Evolutionary conservation across 306 rosid genomes (phyloP), one percentile per base, ranked within the genome.

Genomic region (Nissolia schottii): DNA sequence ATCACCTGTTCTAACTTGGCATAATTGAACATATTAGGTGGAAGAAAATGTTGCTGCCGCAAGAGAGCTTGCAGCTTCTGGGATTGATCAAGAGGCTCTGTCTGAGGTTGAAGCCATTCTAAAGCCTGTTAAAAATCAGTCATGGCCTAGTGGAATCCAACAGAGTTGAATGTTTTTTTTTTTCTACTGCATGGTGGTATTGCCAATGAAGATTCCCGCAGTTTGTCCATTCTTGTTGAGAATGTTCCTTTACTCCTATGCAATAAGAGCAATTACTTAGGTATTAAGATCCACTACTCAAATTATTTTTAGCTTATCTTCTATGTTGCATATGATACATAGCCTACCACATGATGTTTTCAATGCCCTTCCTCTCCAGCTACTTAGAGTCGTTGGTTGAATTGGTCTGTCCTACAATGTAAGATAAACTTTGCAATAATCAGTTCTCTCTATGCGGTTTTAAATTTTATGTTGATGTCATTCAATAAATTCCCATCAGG

Each of bases 111-210:
- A 81, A 81, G 84, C 92, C 76, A 89, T 94, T 67, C 72, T 91
- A 64, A 78, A 82, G 77, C 93, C 92, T 13, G 91, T 87, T 12
- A 91, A 89, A 88, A 91, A 91, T 48, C 96, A 87, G 69, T 75
- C 96, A 40, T 94, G 99, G 97, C 89, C 91, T 19, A 94, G 96
- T 77, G 99, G 99, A 82, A 84, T 80, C 77, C 92, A 85, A 80
- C 76, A 78, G 78, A 78, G 85, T 80, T 93, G 86, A 89, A n/a
- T n/a, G n/a, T n/a, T 51, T 24, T 41, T 78, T 11, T n/a, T 62
- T 64, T 29, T 24, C 67, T 6, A 22, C 35, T 64, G 66, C 31
- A 18, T 43, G 28, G 18, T 43, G 28, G 75, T 40, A 20, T 64
- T 74, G 38, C 67, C 71, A 18, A 5, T 28, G 65, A 64, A 38